Conservation (phyloP, 1,139 yeast species). For the Pichiaceae sp. region DNA sequence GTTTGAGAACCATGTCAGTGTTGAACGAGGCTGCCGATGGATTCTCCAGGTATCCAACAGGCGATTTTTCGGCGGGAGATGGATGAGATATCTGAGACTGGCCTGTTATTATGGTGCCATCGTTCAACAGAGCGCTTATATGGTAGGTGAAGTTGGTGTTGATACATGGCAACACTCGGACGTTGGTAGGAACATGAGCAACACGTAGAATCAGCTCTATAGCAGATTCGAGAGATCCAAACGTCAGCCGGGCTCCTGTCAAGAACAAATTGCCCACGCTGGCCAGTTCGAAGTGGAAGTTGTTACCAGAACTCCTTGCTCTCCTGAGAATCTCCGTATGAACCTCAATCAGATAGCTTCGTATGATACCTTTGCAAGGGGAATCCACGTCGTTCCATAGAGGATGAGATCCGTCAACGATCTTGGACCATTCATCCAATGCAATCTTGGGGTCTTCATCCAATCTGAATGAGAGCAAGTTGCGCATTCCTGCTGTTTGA, state of each 20-base stretch:
- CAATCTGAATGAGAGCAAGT: constrained; percentile 54
- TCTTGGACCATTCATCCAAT: constrained; percentile 61
- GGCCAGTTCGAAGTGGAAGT: constrained; percentile 68
- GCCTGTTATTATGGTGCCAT: constrained; percentile 79
- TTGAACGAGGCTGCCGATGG: background rate
- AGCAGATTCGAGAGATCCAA: constrained; percentile 80
- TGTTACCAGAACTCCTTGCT: constrained; percentile 46
- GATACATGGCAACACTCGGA: constrained; percentile 69
- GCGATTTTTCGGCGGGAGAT: constrained; percentile 3
- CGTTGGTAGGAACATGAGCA: constrained; percentile 48
- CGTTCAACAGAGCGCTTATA: constrained; percentile 64
- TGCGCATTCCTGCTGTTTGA: constrained; percentile 33
- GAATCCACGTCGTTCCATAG: constrained; percentile 58
- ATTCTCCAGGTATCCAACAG: background rate
- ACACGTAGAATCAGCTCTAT: constrained; percentile 67
- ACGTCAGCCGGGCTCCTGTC: constrained; percentile 73
- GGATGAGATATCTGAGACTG: constrained; percentile 95
- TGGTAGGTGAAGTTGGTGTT: constrained; percentile 83
- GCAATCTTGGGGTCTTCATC: constrained; percentile 47
- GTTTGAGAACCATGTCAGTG: background rate
- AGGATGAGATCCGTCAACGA: constrained; percentile 72
- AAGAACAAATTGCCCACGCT: constrained; percentile 79
- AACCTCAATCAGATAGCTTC: constrained; percentile 72
- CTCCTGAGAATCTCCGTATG: constrained; percentile 72
- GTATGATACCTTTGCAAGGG: constrained; percentile 62